phyloP scores from a whole-genome alignment of 352 stramenopile genomes.

The Phytophthora capsici region DNA sequence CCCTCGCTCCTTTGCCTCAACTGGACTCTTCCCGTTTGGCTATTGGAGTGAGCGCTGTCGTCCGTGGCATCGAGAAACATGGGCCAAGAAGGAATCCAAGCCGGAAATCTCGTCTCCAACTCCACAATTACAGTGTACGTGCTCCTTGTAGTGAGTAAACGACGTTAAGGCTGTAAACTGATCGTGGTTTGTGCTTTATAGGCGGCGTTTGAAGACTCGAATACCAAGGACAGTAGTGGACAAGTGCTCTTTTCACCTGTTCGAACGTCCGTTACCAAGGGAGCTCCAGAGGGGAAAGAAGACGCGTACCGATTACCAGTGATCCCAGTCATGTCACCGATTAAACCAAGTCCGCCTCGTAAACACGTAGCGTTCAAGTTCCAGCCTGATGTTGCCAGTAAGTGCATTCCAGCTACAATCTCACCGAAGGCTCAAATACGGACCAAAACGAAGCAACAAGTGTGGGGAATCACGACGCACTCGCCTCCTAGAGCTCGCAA shows the following conservation, averaged over 20 bases:
- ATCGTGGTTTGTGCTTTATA: conserved; percentile 7
- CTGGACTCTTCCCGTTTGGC: conserved; percentile 61
- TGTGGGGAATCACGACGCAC: conserved; percentile 29
- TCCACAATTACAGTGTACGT: conserved; percentile 72
- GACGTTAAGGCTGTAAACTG: neutral
- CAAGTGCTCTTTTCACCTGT: conserved; percentile 37
- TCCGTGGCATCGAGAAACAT: conserved; percentile 58
- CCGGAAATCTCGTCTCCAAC: conserved; percentile 55
- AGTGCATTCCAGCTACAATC: neutral
- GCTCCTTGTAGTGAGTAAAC: neutral
- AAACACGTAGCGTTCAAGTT: conserved; percentile 55
- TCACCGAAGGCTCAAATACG: conserved; percentile 20
- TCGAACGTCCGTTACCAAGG: neutral
- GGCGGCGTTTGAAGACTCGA: conserved; percentile 19
- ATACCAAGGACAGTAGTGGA: neutral
- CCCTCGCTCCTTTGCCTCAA: conserved; percentile 45
- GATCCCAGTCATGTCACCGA: conserved; percentile 60
- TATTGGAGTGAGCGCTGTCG: conserved; percentile 59
- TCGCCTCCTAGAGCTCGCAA: conserved; percentile 50
- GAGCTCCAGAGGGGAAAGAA: conserved; percentile 1
- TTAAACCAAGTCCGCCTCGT: conserved; percentile 49
- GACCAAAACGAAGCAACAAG: conserved; percentile 27
- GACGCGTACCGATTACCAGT: conserved; percentile 32
- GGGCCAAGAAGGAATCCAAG: conserved; percentile 55
- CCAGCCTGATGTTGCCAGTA: conserved; percentile 6